phyloP scores from a whole-genome alignment of 2,329 filamentous ascomycete genomes.

The Phyllosticta citrichinensis region DNA sequence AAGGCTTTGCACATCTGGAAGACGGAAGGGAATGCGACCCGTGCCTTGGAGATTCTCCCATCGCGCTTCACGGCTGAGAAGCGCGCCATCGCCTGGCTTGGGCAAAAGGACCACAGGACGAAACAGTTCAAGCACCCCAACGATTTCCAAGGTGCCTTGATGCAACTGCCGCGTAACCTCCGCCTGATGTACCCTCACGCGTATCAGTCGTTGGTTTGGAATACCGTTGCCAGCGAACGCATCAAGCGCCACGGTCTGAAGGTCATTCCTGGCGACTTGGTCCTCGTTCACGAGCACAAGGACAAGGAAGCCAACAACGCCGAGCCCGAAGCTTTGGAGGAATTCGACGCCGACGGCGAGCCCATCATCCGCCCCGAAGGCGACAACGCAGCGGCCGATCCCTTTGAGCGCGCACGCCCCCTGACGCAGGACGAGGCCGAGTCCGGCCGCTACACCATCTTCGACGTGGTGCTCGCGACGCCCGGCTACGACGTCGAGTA shows the following conservation, averaged over 20 bases:
- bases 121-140: constrained; percentile 41
- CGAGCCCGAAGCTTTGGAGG: constrained; percentile 18
- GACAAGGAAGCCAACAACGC: constrained; percentile 29
- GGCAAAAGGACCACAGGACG: constrained; percentile 31
- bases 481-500: constrained; percentile 87
- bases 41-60: constrained; percentile 61
- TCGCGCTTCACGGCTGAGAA: constrained; percentile 72
- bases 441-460: constrained; percentile 68
- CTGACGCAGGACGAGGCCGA: constrained; percentile 69
- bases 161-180: constrained; percentile 69
- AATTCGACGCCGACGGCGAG: constrained; percentile 53
- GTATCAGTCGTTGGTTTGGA: constrained; percentile 94
- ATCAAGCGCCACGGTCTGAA: constrained; percentile 64
- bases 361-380: constrained; percentile 52
- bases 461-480: constrained; percentile 83
- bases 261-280: constrained; percentile 77
- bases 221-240: constrained; percentile 69
- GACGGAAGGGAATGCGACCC: constrained; percentile 46
- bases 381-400: constrained; percentile 48
- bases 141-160: constrained; percentile 74
- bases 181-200: constrained; percentile 94
- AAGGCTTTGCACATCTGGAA: constrained; percentile 68
- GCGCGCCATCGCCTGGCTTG: constrained; percentile 68
- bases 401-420: constrained; percentile 59
- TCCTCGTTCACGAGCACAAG: constrained; percentile 54